Conservation (phyloP, 768 basidiomycete genomes). For the Leccinellum albellum region DNA sequence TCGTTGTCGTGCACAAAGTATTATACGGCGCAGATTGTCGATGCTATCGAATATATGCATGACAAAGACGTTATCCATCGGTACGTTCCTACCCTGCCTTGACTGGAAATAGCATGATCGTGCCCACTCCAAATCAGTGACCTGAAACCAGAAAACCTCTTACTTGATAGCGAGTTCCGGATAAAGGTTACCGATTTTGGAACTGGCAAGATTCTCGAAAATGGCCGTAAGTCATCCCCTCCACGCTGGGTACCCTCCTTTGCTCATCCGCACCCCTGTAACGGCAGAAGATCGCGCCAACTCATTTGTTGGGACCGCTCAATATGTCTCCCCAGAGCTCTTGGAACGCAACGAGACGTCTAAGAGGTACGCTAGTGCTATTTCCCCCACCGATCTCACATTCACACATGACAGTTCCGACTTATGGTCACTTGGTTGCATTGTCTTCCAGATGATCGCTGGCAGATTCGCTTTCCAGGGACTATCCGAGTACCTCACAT, state of each 20-base stretch:
- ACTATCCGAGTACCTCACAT: slow-evolving; percentile 88
- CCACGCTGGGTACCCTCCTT: background rate
- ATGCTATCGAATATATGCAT: slow-evolving; percentile 90
- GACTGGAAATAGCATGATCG: too few species aligned
- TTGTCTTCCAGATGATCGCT: slow-evolving; percentile 91
- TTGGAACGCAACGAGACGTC: slow-evolving; percentile 70
- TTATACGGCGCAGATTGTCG: slow-evolving; percentile 87
- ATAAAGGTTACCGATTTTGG: slow-evolving; percentile 97
- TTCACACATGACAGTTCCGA: slow-evolving; percentile 62
- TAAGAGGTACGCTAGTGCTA: slow-evolving; percentile 50
- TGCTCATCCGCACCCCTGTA: slow-evolving; percentile 10
- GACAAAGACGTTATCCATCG: slow-evolving; percentile 86
- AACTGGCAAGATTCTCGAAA: slow-evolving; percentile 73
- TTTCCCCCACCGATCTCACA: background rate
- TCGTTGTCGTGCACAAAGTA: slow-evolving; percentile 71
- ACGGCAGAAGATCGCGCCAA: slow-evolving; percentile 49
- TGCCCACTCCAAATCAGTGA: too few species aligned
- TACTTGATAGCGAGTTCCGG: slow-evolving; percentile 82
- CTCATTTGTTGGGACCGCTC: slow-evolving; percentile 87
- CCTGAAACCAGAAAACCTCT: slow-evolving; percentile 83
- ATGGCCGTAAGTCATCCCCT: slow-evolving; percentile 40
- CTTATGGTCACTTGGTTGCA: slow-evolving; percentile 93
- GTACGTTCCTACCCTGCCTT: slow-evolving; percentile 29
- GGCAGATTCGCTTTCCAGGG: slow-evolving; percentile 91
- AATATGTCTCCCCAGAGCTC: slow-evolving; percentile 87